Evolutionary conservation across 2,329 filamentous ascomycete genomes (phyloP), one percentile per base, ranked within the genome.

Genomic region (Diplodia corticola): DNA sequence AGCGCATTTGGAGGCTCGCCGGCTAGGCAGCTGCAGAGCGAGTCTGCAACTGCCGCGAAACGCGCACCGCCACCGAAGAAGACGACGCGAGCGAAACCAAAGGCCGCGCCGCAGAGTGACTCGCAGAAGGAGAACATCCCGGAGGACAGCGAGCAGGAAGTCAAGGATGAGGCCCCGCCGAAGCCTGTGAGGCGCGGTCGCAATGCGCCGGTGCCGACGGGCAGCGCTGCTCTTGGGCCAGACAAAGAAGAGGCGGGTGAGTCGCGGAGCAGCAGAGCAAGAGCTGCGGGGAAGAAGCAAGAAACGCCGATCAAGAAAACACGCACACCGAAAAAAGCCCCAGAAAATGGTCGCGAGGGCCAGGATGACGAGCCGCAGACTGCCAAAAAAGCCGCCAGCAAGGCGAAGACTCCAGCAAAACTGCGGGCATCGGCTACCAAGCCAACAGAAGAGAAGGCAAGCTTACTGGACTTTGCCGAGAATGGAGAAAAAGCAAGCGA

Each of bases 1-100:
- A 78, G 79, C 33, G 80, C 78, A 7, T 69, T 79, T 64, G 40
- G 51, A 46, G 44, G 51, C 51, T 53, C 61, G n/a, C 46, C 48
- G 20, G 40, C n/a, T 22, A 61, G 33, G 37, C 37, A 9, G 64
- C 65, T 20, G 70, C 72, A 50, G 68, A 70, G 44, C 66, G 68
- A 5, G 69, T 71, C 63, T 48, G 66, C 68, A 4, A 68, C 60
- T 3, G 54, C 66, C 4, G 68, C n/a, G 9, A 61, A 49, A 28
- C 44, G 44, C 13, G n/a, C 9, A 2, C 28, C 12, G 20, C 57
- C 10, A 7, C 44, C 57, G n/a, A 61, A 61, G 57, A 40, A 26
- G 17, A 26, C 51, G 9, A 9, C 33, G 15, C 50, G 51, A 12
- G 40, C 26, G 24, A 65, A 49, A 13, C 20, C 63, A 7, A 57